Evolutionary conservation across 1,139 yeast species (phyloP).

Genomic region (Kazachstania sp.): DNA sequence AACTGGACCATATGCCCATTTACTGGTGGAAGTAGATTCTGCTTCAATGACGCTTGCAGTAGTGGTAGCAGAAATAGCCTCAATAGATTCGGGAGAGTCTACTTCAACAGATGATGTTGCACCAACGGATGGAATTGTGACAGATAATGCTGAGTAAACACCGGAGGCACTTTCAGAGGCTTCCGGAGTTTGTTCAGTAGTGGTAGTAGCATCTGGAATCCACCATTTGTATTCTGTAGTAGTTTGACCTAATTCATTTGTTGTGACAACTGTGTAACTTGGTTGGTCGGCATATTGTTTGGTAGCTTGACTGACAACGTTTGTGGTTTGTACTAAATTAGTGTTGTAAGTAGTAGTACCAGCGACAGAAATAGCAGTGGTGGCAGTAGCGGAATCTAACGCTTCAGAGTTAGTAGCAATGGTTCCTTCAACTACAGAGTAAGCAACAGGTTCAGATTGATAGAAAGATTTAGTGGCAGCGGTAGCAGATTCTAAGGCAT

Average conservation of each 20-base stretch:
- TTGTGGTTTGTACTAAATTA: neutral
- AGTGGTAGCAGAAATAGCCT: neutral
- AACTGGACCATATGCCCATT: conserved; percentile 17
- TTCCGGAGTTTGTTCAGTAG: neutral
- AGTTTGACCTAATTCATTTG: conserved; percentile 17
- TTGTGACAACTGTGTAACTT: conserved; percentile 17
- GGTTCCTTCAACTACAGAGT: conserved; percentile 2
- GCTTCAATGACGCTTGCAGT: neutral
- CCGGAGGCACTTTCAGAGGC: neutral
- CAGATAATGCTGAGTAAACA: no score
- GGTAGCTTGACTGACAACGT: neutral
- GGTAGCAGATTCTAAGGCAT: neutral
- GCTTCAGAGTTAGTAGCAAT: neutral
- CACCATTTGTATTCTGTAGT: conserved; percentile 21
- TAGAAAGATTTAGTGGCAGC: neutral
- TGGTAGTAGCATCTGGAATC: conserved; percentile 5
- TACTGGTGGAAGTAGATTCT: conserved; percentile 1
- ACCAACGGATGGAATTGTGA: conserved; percentile 3
- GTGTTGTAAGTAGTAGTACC: neutral
- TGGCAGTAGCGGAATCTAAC: neutral
- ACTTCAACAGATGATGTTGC: neutral
- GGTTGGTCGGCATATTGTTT: conserved; percentile 16
- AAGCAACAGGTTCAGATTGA: neutral
- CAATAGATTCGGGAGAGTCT: neutral
- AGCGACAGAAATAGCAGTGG: neutral